Base-by-base conservation (phyloP, 768 basidiomycete species). In the Hypholoma fasciculare region DNA sequence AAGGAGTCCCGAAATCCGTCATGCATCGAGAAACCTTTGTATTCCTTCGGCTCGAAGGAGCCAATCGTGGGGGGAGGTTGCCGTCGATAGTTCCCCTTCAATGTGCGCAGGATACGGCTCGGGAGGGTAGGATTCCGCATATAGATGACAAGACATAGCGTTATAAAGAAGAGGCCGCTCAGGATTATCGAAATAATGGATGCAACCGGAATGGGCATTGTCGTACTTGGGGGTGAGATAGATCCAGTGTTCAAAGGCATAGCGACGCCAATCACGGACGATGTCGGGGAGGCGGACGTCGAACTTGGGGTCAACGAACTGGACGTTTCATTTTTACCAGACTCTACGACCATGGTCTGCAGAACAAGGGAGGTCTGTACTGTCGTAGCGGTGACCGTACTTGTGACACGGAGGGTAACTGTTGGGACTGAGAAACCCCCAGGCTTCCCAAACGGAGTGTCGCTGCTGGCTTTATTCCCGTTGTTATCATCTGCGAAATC, bases 181-280 rank as follows among this genome's bases (percentile, higher is more conserved):
- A 57, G 26, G 49, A 57, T 34, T 3, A 56, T 56, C 9, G 55
- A 49, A 13, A 56, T 40, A 20, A 57, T 51, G 17, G 56, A 57
- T n/a, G 49, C 49, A 11, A 50, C 27, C 30, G 56, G 56, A 16
- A 57, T 27, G 9, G 23, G 36, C 12, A 17, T 14, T 30, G 23
- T 54, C 43, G 23, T 12, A 9, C 9, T 34, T 34, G 30, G 30
- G 30, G 7, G 30, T 34, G 30, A 34, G 30, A 9, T 34, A 34
- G 30, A 3, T 34, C 30, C 30, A 3, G 30, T 34, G 6, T 34
- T 34, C 30, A 34, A 9, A 34, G 30, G 30, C 30, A 34, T 34
- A 1, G 30, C 30, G 6, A 34, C 9, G 30, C 30, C 13, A 17
- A 12, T 6, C 11, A 14, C 17, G 40, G 46, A 20, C 19, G 46